Base-by-base conservation (phyloP, 2,329 filamentous ascomycete genomes). In the Verticillium zaregamsianum region DNA sequence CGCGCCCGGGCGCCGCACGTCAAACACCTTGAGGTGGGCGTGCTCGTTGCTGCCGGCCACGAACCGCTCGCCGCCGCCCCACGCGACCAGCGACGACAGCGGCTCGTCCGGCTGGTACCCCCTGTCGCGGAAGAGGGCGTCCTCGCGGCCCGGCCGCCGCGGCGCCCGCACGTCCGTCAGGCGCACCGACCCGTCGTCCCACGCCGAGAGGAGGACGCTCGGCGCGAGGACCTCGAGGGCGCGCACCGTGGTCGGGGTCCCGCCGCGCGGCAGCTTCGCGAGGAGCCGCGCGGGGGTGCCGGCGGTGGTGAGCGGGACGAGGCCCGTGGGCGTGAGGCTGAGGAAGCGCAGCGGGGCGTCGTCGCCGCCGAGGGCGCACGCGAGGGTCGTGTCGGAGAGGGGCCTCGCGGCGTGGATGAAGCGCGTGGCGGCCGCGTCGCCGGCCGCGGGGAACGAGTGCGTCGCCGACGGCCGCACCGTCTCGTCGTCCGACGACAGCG, bases 121-220 rank as follows among this genome's bases (percentile, higher is more conserved):
- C 40, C 40, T 79, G 66, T 86, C 82, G 40, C 82, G 79, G 67
- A 83, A 86, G 8, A 83, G 67, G 9, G 75, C 73, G 60, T 84
- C 82, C 33, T 77, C 72, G 1, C 75, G 63, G 0, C 77, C 25
- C 25, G 12, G 33, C 33, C 33, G 33, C 4, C 8, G 81, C 0
- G 81, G 77, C 0, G 81, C 80, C 14, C 83, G 79, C 2, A 83
- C 67, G 64, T 86, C 83, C 25, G 65, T 59, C 3, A 68, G 65
- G 20, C 66, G 65, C 59, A 79, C 77, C 0, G 79, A 82, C 9
- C 82, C 82, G 60, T 85, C 82, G 54, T 80, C 77, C 82, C 83
- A 86, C 3, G 81, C 76, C 60, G 77, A 82, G 14, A 86, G 74
- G 7, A 85, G 67, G 2, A 83, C 69, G 25, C 74, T 77, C 14